Conservation (phyloP, 2,329 filamentous ascomycete genomes). For the Shiraia bambusicola region DNA sequence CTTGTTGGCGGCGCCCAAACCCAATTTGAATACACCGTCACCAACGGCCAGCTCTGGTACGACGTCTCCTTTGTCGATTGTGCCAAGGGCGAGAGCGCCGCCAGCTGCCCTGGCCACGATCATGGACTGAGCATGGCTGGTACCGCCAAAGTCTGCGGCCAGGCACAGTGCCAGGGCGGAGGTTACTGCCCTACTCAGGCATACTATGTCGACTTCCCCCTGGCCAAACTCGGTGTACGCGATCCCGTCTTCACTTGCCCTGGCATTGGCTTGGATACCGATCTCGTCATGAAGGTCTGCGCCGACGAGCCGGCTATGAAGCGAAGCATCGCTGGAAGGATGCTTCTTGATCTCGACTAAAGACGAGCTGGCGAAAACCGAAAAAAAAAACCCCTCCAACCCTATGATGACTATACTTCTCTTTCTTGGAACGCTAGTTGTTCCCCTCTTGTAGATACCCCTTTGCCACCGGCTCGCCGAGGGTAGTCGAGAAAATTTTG, state of each 20-base stretch:
- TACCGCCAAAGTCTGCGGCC: constrained; percentile 14
- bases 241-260: constrained; percentile 30
- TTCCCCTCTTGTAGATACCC: constrained; percentile 2
- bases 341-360: constrained; percentile 9
- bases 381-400: background rate
- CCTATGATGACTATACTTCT: background rate
- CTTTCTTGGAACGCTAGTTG: background rate
- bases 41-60: constrained; percentile 22
- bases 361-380: too few species aligned
- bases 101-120: constrained; percentile 24
- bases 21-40: constrained; percentile 32
- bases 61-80: constrained; percentile 35
- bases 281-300: constrained; percentile 28
- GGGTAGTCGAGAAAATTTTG: background rate
- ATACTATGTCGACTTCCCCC: constrained; percentile 27
- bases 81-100: constrained; percentile 21
- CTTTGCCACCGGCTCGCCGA: background rate
- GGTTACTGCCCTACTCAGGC: constrained; percentile 27
- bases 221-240: constrained; percentile 21
- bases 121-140: constrained; percentile 23
- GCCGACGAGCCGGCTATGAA: constrained; percentile 18
- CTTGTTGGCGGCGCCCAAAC: constrained; percentile 23
- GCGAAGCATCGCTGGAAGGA: constrained; percentile 27
- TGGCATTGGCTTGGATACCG: constrained; percentile 15
- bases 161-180: constrained; percentile 16